Conservation (phyloP, 306 rosid genomes). For the Quercus wislizeni region DNA sequence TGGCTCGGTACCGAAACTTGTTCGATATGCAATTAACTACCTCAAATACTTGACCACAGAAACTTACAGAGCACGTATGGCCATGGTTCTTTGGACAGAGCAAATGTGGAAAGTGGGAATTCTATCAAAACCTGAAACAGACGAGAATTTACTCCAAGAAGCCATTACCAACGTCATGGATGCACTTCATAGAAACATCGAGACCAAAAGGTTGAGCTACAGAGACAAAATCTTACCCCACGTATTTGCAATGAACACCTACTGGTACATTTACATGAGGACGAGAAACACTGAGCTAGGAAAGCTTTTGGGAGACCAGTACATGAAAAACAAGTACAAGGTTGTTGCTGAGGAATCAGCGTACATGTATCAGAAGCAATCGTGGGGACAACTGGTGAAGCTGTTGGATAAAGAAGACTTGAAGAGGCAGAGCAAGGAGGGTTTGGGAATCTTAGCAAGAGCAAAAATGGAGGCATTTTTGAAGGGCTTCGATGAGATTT, state of each 20-base stretch:
- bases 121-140: constrained; percentile 31
- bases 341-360: constrained; percentile 71
- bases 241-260: constrained; percentile 67
- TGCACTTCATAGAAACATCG: constrained; percentile 75
- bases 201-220: constrained; percentile 50
- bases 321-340: constrained; percentile 54
- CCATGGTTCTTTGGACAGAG: constrained; percentile 66
- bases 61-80: constrained; percentile 52
- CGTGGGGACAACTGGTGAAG: constrained; percentile 61
- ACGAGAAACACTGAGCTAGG: constrained; percentile 77
- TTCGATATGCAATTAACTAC: constrained; percentile 74
- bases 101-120: constrained; percentile 66
- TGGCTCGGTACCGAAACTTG: constrained; percentile 78
- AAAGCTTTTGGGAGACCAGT: constrained; percentile 56
- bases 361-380: constrained; percentile 65
- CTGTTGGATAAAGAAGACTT: constrained; percentile 50
- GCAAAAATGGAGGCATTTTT: constrained; percentile 57
- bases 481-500: constrained; percentile 52
- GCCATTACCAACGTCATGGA: constrained; percentile 73
- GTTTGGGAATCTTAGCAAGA: constrained; percentile 27
- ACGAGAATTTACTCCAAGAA: constrained; percentile 43
- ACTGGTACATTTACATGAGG: constrained; percentile 93
- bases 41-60: constrained; percentile 65
- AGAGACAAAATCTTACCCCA: constrained; percentile 53
- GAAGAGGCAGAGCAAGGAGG: constrained; percentile 39